Conservation (phyloP, 176 grass and related monocot genomes). For the Cenchrus americanus region DNA sequence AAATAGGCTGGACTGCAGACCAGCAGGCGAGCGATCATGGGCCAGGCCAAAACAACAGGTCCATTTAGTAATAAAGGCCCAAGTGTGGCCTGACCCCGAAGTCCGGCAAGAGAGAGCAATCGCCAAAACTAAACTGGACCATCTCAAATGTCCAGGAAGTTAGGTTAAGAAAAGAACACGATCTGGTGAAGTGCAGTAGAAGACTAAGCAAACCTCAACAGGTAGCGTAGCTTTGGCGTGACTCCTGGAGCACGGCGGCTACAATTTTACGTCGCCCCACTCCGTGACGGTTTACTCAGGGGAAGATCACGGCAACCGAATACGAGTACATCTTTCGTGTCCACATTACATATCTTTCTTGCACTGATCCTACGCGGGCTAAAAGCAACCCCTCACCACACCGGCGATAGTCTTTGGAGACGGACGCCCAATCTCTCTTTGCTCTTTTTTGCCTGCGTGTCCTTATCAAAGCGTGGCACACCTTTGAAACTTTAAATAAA, state of each 20-base stretch:
- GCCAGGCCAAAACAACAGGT: too few species aligned
- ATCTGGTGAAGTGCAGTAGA: constrained; percentile 16
- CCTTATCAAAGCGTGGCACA: constrained; percentile 15
- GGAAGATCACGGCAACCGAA: not conserved
- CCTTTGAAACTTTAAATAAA: constrained; percentile 31
- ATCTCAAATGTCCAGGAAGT: not conserved
- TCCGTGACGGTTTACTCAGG: not conserved
- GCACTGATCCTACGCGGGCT: not conserved
- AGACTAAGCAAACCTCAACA: not conserved
- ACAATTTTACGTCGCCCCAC: not conserved
- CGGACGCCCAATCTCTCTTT: too few species aligned
- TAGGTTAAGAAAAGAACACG: constrained; percentile 2
- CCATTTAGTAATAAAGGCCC: not conserved
- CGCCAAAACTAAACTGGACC: not conserved
- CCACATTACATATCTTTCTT: not conserved
- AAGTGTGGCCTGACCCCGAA: not conserved
- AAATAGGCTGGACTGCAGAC: too few species aligned
- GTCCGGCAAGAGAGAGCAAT: too few species aligned
- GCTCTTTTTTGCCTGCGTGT: not conserved
- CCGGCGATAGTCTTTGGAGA: not conserved
- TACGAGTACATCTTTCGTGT: not conserved
- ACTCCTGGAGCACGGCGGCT: not conserved
- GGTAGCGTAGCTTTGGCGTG: constrained; percentile 33
- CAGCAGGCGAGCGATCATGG: too few species aligned
- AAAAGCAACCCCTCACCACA: not conserved